Conservation (phyloP, 306 rosid species). For the Mimosa pudica region DNA sequence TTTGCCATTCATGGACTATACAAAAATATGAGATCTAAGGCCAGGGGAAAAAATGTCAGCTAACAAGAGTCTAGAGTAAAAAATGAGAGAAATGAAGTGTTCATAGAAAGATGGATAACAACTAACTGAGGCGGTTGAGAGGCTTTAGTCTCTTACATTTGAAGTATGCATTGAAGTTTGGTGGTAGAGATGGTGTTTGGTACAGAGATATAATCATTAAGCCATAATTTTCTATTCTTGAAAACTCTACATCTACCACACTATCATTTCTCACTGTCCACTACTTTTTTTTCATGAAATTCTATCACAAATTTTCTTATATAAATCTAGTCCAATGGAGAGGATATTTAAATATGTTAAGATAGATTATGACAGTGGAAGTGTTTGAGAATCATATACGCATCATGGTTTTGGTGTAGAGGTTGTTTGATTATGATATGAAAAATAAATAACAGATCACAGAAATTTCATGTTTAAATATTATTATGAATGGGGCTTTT, state of each 20-base stretch:
- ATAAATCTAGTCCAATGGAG: neutral
- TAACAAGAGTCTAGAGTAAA: conserved; percentile 32
- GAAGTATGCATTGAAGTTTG: conserved; percentile 56
- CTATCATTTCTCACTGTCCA: conserved; percentile 11
- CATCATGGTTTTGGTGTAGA: neutral
- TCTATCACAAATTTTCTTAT: neutral
- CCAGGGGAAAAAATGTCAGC: conserved; percentile 18
- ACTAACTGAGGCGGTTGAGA: conserved; percentile 43
- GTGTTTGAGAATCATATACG: neutral
- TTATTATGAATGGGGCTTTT: neutral
- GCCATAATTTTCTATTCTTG: conserved; percentile 40
- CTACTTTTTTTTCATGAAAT: conserved; percentile 12
- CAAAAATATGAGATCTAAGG: conserved; percentile 32
- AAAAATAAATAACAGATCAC: neutral
- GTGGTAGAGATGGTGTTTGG: conserved; percentile 53
- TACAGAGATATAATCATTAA: conserved; percentile 38
- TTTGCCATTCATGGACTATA: conserved; percentile 58
- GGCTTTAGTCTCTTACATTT: conserved; percentile 70
- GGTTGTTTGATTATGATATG: neutral
- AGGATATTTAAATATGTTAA: neutral
- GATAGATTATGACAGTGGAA: neutral
- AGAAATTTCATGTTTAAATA: neutral
- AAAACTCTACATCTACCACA: conserved; percentile 34
- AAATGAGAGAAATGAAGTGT: conserved; percentile 41
- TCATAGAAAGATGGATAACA: conserved; percentile 39